Base-by-base conservation (phyloP, 805 yeast species). In the Starmerella sirachaensis region DNA sequence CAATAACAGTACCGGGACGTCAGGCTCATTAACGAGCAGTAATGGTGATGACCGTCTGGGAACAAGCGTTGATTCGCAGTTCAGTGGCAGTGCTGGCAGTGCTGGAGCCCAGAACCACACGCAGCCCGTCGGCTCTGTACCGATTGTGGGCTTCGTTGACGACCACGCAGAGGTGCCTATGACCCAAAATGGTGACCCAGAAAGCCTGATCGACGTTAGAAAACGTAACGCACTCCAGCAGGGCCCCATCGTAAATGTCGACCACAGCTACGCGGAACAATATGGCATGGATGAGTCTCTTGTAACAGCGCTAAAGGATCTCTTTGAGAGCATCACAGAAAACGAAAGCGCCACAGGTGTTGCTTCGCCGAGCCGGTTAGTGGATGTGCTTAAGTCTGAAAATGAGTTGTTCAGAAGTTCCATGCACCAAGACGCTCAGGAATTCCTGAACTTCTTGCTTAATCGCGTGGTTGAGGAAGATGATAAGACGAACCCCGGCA, bases 391-490 rank as follows among this genome's bases (percentile, higher is more conserved):
- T 38, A 88, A 84, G 56, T 70, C 70, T 40, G 86, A 82, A 47
- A 91, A 88, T 55, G 81, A 76, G 49, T 63, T 88, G 51, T 91
- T 91, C 58, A 66, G 94, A 45, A 78, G 84, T 40, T 76, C 81
- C 29, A 86, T 85, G 94, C 98, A 91, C 57, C 98, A 91, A 56
- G 98, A 91, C 64, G 96, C 97, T 5, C 98, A 91, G 59, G 98
- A 91, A 60, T 91, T 91, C 58, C 68, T 86, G 54, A 88, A 86
- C 56, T 86, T 81, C 53, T 57, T 86, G 48, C 64, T 91, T 37
- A 91, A 91, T 58, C 85, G 81, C 45, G 67, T 79, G 13, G 63
- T 80, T 34, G 60, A 66, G 49, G 49, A 54, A 19, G 59, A 68
- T 19, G 69, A 65, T 36, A 37, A 41, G 29, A 37, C 9, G 33